A percentile compares a stretch with the other conserved stretches of the same genome.
Evolutionary conservation across 371 early-diverging fungal species (phyloP).

Genomic region (Apophysomyces trapeziformis): DNA sequence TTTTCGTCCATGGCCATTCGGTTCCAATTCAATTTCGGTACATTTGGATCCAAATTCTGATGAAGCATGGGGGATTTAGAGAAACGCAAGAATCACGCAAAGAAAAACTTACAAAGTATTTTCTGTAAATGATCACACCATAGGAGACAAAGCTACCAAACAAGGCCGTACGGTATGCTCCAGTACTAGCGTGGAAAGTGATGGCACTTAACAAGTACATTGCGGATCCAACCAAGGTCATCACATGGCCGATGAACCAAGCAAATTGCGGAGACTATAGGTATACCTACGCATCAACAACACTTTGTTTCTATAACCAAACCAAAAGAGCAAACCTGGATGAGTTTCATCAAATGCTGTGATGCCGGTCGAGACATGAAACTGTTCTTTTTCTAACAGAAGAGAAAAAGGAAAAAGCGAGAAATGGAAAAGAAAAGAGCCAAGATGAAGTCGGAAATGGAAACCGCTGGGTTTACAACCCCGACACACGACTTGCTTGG

Average conservation of each 20-base stretch:
- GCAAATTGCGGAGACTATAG: slow-evolving; percentile 63
- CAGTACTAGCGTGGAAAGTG: slow-evolving; percentile 34
- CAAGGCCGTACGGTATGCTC: slow-evolving; percentile 64
- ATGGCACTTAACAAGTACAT: slow-evolving; percentile 38
- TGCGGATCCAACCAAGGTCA: slow-evolving; percentile 41
- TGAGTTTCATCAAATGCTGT: too few species aligned
- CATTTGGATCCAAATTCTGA: slow-evolving; percentile 57
- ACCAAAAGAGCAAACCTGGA: too few species aligned
- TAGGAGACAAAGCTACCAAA: slow-evolving; percentile 80
- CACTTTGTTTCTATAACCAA: too few species aligned
- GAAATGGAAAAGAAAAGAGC: too few species aligned
- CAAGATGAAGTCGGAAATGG: too few species aligned
- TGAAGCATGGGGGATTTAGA: slow-evolving; percentile 1
- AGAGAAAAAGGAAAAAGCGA: background rate
- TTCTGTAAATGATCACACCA: slow-evolving; percentile 87
- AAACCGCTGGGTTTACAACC: background rate
- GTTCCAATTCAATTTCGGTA: slow-evolving; percentile 66
- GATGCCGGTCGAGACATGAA: too few species aligned
- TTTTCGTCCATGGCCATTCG: slow-evolving; percentile 82
- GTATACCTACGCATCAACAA: too few species aligned
- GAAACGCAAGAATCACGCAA: background rate
- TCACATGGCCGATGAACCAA: slow-evolving; percentile 58
- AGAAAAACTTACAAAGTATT: slow-evolving; percentile 71
- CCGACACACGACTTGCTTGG: background rate
- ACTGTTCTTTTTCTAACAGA: background rate